These are phyloP conservation scores for Alternaria longipes DNA, from an alignment of 2,329 filamentous ascomycete genomes.

Conservation along the genomic window DNA sequence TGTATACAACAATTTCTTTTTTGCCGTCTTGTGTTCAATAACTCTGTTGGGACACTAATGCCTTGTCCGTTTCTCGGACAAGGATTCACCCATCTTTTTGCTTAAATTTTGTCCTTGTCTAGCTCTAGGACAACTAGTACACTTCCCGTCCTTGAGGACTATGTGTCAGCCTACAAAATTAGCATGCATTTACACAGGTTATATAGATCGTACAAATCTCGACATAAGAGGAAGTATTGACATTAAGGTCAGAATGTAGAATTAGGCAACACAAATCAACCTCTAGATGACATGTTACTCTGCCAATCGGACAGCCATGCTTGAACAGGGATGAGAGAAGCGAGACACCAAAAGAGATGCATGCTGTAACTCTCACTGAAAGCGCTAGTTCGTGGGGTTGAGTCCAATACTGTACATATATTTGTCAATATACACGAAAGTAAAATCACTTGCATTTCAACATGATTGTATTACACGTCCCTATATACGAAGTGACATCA, in stretches of 20 bases:
- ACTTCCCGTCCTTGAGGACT: fast-evolving
- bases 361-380: background rate
- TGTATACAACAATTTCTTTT: background rate
- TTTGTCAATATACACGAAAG: no score
- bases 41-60: background rate
- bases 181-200: background rate
- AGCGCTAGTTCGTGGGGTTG: background rate
- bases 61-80: background rate
- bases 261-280: no score
- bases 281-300: no score
- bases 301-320: no score
- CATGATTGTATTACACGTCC: background rate
- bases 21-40: background rate
- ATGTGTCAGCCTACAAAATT: background rate
- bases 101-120: background rate
- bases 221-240: background rate
- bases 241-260: no score
- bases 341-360: background rate
- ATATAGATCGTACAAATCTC: background rate
- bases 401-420: background rate
- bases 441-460: background rate
- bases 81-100: background rate
- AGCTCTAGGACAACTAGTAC: background rate
- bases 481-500: background rate
- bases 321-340: background rate